Evolutionary conservation across 768 basidiomycete species (phyloP).

Genomic region (Boletus eberwhitei): DNA sequence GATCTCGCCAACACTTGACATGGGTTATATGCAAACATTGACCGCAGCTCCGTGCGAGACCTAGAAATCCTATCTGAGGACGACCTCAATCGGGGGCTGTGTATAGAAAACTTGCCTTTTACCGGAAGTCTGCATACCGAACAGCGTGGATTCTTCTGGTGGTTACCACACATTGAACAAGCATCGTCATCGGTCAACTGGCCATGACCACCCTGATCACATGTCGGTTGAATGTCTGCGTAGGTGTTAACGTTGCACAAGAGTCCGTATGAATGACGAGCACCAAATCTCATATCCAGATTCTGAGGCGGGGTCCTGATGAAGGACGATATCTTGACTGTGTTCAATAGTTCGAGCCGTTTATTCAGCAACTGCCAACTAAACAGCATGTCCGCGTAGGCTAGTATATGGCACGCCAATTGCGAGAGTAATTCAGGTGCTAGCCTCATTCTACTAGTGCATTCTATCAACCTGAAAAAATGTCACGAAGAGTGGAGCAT

Average conservation of each 20-base stretch:
- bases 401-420: conserved; percentile 52
- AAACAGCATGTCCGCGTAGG: conserved; percentile 73
- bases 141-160: conserved; percentile 51
- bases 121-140: conserved; percentile 75
- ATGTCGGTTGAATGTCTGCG: conserved; percentile 48
- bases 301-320: conserved; percentile 23
- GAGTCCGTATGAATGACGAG: neutral
- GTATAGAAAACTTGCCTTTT: conserved; percentile 47
- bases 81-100: neutral
- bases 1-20: conserved; percentile 55
- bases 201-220: conserved; percentile 40
- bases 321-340: conserved; percentile 40
- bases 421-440: conserved; percentile 37
- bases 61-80: conserved; percentile 30
- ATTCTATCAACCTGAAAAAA: neutral
- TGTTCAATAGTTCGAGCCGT: conserved; percentile 70
- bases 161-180: conserved; percentile 44
- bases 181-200: conserved; percentile 33
- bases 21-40: conserved; percentile 65
- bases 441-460: conserved; percentile 7
- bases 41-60: conserved; percentile 59
- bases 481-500: neutral
- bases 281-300: conserved; percentile 37
- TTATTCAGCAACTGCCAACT: conserved; percentile 71
- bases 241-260: conserved; percentile 1